Evolutionary conservation across 768 basidiomycete genomes (phyloP).

Genomic region (Lactarius quietus): DNA sequence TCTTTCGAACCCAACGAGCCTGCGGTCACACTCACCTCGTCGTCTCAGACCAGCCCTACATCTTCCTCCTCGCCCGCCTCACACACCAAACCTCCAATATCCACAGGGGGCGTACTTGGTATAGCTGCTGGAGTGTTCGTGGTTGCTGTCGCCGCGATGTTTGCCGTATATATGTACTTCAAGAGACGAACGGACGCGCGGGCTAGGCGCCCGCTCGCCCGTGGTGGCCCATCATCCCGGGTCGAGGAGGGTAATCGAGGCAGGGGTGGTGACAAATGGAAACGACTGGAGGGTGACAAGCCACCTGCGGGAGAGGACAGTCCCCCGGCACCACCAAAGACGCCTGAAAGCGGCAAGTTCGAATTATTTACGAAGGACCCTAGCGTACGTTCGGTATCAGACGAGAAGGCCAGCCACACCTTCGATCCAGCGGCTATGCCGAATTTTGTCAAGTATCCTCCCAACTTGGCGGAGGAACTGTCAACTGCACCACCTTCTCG

Average conservation of each 20-base stretch:
- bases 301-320: not conserved
- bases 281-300: constrained; percentile 5
- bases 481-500: not conserved
- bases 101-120: constrained; percentile 23
- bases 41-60: not conserved
- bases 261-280: constrained; percentile 6
- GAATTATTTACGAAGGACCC: constrained; percentile 24
- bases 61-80: not conserved
- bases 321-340: not conserved
- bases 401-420: constrained; percentile 19
- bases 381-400: constrained; percentile 20
- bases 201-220: constrained; percentile 7
- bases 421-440: constrained; percentile 27
- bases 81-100: constrained; percentile 2
- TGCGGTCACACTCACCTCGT: not conserved
- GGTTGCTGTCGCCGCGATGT: constrained; percentile 10
- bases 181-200: constrained; percentile 6
- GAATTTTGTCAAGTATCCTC: constrained; percentile 21
- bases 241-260: not conserved
- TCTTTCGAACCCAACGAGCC: not conserved
- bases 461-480: constrained; percentile 5
- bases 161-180: constrained; percentile 13
- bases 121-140: constrained; percentile 19
- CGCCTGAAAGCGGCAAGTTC: constrained; percentile 9
- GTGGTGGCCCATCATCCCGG: constrained; percentile 5